phyloP scores from a whole-genome alignment of 2,329 filamentous ascomycete species.

The Penicillium sp. region DNA sequence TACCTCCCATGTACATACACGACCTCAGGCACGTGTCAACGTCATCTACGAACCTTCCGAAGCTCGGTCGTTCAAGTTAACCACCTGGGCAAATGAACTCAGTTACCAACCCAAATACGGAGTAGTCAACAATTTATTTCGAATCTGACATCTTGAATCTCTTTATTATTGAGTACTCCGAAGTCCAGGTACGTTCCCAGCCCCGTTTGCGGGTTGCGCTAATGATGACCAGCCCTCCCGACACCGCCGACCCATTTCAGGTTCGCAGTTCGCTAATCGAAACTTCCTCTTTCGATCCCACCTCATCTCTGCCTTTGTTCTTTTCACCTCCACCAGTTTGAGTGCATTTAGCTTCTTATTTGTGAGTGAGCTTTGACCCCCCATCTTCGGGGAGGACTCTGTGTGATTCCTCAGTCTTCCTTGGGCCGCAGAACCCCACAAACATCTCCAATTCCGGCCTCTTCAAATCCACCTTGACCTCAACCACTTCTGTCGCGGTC shows the following conservation, averaged over 20 bases:
- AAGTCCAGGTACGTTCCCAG: not conserved
- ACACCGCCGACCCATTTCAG: slow-evolving; percentile 19
- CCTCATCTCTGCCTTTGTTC: slow-evolving; percentile 5
- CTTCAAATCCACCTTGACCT: slow-evolving; percentile 12
- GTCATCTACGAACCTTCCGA: slow-evolving; percentile 15
- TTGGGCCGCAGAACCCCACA: slow-evolving; percentile 20
- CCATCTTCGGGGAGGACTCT: slow-evolving; percentile 4
- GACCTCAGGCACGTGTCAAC: slow-evolving; percentile 15
- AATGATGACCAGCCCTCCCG: slow-evolving; percentile 15
- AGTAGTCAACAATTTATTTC: not conserved
- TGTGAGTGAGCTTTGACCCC: slow-evolving; percentile 18
- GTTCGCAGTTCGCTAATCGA: slow-evolving; percentile 19
- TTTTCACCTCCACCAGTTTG: slow-evolving; percentile 3
- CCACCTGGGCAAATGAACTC: not conserved
- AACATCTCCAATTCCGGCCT: slow-evolving; percentile 26
- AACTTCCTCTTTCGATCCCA: slow-evolving; percentile 2
- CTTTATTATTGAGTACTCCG: not conserved
- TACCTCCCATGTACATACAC: not conserved
- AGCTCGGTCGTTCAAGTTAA: not conserved
- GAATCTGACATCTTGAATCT: not conserved
- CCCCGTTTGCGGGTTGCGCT: slow-evolving; percentile 18
- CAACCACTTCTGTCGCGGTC: slow-evolving; percentile 4
- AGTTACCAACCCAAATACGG: not conserved
- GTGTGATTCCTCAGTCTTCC: slow-evolving; percentile 18
- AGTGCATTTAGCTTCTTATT: slow-evolving; percentile 7